phyloP scores from a whole-genome alignment of 1,284 basidiomycete species.

The Naganishia sp. region DNA sequence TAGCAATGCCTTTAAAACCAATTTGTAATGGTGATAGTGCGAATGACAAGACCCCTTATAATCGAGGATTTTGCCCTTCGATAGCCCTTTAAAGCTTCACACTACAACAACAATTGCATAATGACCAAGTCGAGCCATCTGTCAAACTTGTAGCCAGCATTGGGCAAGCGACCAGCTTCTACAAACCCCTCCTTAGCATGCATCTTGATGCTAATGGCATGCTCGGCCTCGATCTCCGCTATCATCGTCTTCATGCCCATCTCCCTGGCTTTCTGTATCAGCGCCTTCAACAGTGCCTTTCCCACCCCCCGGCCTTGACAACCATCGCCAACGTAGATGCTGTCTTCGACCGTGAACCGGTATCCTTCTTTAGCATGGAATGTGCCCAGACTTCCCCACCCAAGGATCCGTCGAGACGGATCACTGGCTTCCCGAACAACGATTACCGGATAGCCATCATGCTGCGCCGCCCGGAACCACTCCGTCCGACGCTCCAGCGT shows the following conservation, averaged over 20 bases:
- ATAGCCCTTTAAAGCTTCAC: neutral
- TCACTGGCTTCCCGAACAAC: conserved; percentile 4
- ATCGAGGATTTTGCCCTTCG: neutral
- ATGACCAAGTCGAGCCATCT: conserved; percentile 29
- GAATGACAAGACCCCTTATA: neutral
- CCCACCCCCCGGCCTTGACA: conserved; percentile 15
- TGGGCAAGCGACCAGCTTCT: conserved; percentile 20
- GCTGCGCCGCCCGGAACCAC: conserved; percentile 14
- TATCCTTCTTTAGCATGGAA: conserved; percentile 30
- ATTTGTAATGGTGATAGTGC: neutral
- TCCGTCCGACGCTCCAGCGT: conserved; percentile 12
- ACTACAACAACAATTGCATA: conserved; percentile 28
- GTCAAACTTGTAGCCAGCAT: conserved; percentile 28
- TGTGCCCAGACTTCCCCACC: conserved; percentile 23
- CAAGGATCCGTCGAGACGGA: conserved; percentile 9
- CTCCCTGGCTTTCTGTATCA: conserved; percentile 22
- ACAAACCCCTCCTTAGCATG: conserved; percentile 29
- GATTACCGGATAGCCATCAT: conserved; percentile 17
- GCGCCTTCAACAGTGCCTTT: conserved; percentile 7
- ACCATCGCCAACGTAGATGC: conserved; percentile 12
- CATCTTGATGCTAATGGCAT: conserved; percentile 20
- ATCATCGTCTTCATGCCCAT: conserved; percentile 31
- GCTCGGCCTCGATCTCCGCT: conserved; percentile 25
- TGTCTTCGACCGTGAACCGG: conserved; percentile 22
- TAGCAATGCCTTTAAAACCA: neutral